phyloP scores from a whole-genome alignment of 306 rosid species.

The Castanospermum australe region DNA sequence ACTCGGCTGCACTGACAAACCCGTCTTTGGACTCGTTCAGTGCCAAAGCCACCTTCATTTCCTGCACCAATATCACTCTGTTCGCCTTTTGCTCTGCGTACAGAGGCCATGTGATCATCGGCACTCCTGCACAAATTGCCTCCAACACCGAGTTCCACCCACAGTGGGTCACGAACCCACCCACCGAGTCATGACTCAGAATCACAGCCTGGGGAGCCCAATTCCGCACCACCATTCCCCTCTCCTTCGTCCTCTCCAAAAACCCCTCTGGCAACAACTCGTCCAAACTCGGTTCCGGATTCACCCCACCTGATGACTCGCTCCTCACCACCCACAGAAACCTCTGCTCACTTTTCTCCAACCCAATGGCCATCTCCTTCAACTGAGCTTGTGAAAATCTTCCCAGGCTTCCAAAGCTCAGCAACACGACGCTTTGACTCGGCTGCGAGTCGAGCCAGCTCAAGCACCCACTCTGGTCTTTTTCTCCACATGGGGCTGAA shows the following conservation, averaged over 20 bases:
- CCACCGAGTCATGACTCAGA: constrained; percentile 53
- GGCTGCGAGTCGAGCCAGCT: constrained; percentile 62
- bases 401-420: constrained; percentile 68
- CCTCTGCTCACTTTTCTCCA: constrained; percentile 56
- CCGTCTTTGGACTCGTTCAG: constrained; percentile 34
- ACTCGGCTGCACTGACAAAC: constrained; percentile 38
- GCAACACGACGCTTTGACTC: constrained; percentile 48
- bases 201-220: constrained; percentile 64
- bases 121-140: constrained; percentile 37
- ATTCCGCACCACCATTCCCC: constrained; percentile 43
- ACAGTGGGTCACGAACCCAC: constrained; percentile 69
- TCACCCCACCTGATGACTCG: constrained; percentile 13
- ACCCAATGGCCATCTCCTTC: constrained; percentile 51
- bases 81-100: constrained; percentile 61
- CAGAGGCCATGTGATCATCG: constrained; percentile 53
- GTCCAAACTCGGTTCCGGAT: constrained; percentile 30
- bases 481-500: neutral
- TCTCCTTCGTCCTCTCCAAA: constrained; percentile 38
- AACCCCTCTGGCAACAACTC: constrained; percentile 55
- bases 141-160: constrained; percentile 81
- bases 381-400: constrained; percentile 38
- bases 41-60: constrained; percentile 48
- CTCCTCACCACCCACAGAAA: constrained; percentile 62
- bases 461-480: constrained; percentile 33
- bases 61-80: constrained; percentile 42